Evolutionary conservation across 2,329 filamentous ascomycete genomes (phyloP).

Genomic region (Blastomyces parvus): DNA sequence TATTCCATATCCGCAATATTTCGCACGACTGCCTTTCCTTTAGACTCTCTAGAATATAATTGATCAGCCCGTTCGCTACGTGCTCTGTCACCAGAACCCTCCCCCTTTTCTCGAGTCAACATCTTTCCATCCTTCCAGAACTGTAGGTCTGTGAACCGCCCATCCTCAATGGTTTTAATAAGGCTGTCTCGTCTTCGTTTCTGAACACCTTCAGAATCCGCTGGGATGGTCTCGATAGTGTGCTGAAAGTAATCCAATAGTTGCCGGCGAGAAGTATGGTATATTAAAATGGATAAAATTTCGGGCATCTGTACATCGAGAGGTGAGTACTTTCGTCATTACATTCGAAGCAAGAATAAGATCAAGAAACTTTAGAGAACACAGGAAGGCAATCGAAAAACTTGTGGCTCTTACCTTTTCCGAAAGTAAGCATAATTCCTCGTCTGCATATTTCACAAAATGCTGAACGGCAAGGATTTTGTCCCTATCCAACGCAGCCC

Average conservation of each 20-base stretch:
- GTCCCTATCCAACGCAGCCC: conserved; percentile 74
- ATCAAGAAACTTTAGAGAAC: not conserved
- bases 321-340: not conserved
- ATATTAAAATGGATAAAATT: conserved; percentile 79
- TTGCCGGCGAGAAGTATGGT: conserved; percentile 74
- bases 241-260: conserved; percentile 61
- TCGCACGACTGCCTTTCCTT: conserved; percentile 2
- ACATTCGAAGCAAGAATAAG: not conserved
- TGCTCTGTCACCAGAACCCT: not conserved
- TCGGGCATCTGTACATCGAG: conserved; percentile 55
- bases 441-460: conserved; percentile 67
- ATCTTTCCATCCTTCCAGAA: conserved; percentile 64
- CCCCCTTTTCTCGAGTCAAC: not conserved
- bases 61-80: not conserved
- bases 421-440: conserved; percentile 66
- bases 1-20: not conserved
- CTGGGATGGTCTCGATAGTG: conserved; percentile 47
- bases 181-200: conserved; percentile 55
- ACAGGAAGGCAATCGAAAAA: not conserved
- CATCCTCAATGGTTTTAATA: conserved; percentile 49
- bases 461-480: conserved; percentile 75
- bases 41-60: not conserved
- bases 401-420: conserved; percentile 39
- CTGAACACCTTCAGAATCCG: conserved; percentile 34
- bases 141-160: conserved; percentile 69